Evolutionary conservation across 257 asterid species (phyloP), one percentile per base, ranked within the genome.

Genomic region (Penstemon barbatus): DNA sequence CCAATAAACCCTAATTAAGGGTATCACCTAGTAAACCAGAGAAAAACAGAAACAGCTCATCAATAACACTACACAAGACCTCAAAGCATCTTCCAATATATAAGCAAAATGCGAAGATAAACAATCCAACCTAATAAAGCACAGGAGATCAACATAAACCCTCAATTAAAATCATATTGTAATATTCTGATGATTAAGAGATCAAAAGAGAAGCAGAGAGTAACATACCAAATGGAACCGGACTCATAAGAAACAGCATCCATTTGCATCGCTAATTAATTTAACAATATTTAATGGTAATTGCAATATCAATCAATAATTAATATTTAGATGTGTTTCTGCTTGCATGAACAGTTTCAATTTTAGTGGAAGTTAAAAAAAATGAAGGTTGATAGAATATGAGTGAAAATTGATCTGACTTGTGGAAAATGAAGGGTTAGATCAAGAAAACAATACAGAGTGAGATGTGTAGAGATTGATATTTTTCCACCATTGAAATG

Each of bases 171-270:
- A 77, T 69, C 51, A 65, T 63, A 69, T 25, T 54, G 40, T 50
- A 36, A 71, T 7, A 50, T 38, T 66, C 33, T 38, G 48, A 59
- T 5, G 25, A 39, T 51, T 43, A 40, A 69, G 57, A 45, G 18
- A 38, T 51, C 48, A 65, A 45, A 45, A 13, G 13, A 54, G 9
- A 69, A 57, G 36, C 12, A 68, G 68, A 71, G 60, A 72, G 73
- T 63, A 63, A 65, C 81, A 67, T 76, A 88, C 90, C 86, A 79
- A 71, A 76, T 75, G 83, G 82, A 84, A 82, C 79, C 71, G 81
- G 58, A 72, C 77, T 78, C 70, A 65, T 12, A 70, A 74, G 74
- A 77, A 69, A 57, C 74, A 73, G 69, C 66, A 78, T 75, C 69
- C 70, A 75, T 76, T 77, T 75, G 82, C 74, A 78, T 71, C 86